phyloP scores from a whole-genome alignment of 1,284 basidiomycete genomes.

The Inonotus obliquus region DNA sequence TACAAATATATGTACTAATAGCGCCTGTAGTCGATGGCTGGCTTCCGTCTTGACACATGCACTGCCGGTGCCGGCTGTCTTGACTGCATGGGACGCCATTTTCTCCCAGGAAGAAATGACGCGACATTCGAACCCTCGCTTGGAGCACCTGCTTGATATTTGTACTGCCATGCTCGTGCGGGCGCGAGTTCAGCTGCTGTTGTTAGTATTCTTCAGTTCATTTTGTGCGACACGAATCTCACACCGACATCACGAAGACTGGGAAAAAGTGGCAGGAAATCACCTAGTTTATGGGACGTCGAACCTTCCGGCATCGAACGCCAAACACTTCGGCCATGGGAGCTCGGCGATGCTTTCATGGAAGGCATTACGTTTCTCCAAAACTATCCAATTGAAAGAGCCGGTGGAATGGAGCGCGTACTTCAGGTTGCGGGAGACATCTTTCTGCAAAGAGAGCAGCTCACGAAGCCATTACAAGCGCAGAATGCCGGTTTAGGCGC shows the following conservation, averaged over 20 bases:
- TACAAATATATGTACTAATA: constrained; percentile 14
- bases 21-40: constrained; percentile 59
- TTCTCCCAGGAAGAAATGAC: constrained; percentile 55
- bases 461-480: constrained; percentile 29
- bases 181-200: constrained; percentile 46
- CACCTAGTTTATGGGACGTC: constrained; percentile 52
- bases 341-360: constrained; percentile 58
- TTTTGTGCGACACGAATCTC: not conserved
- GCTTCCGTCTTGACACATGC: constrained; percentile 70
- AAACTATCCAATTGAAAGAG: constrained; percentile 53
- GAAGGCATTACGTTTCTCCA: constrained; percentile 62
- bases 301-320: constrained; percentile 38
- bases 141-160: constrained; percentile 63
- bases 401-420: constrained; percentile 66
- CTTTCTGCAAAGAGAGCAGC: constrained; percentile 43
- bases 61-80: constrained; percentile 53
- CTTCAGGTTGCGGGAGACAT: constrained; percentile 63
- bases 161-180: constrained; percentile 64
- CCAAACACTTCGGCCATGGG: constrained; percentile 46
- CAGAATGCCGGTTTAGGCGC: constrained; percentile 45
- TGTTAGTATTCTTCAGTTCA: constrained; percentile 34
- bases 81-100: constrained; percentile 66
- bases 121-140: constrained; percentile 51
- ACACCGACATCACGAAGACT: constrained; percentile 36
- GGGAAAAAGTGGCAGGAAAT: constrained; percentile 41